phyloP scores from a whole-genome alignment of 352 stramenopile genomes.

The Peronospora farinosa region DNA sequence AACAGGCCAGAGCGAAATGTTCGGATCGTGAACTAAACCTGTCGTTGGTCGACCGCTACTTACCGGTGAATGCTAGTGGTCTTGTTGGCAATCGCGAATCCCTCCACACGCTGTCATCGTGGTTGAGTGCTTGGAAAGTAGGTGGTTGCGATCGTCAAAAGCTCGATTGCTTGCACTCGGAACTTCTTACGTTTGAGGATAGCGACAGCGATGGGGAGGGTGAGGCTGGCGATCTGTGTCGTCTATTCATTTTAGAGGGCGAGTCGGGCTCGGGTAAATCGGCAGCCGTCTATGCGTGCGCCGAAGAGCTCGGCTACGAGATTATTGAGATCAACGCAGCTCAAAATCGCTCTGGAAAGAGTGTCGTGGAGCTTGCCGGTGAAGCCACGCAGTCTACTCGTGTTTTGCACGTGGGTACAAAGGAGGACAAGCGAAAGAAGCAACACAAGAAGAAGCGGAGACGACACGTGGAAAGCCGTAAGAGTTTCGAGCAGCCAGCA shows the following conservation, averaged over 20 bases:
- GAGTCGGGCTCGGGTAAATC: slow-evolving; percentile 72
- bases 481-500: slow-evolving; percentile 31
- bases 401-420: slow-evolving; percentile 48
- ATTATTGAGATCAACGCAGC: slow-evolving; percentile 84
- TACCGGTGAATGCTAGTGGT: slow-evolving; percentile 44
- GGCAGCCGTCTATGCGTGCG: slow-evolving; percentile 70
- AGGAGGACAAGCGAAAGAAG: slow-evolving; percentile 41
- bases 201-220: slow-evolving; percentile 52
- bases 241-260: slow-evolving; percentile 68
- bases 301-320: slow-evolving; percentile 72
- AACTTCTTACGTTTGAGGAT: slow-evolving; percentile 62
- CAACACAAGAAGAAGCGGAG: slow-evolving; percentile 42
- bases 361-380: slow-evolving; percentile 66
- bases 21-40: slow-evolving; percentile 47
- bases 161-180: slow-evolving; percentile 45
- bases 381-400: slow-evolving; percentile 80
- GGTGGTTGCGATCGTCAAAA: slow-evolving; percentile 39
- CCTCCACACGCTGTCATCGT: slow-evolving; percentile 58
- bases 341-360: slow-evolving; percentile 63
- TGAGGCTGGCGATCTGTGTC: slow-evolving; percentile 51
- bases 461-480: slow-evolving; percentile 24
- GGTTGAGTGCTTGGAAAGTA: slow-evolving; percentile 71
- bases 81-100: slow-evolving; percentile 65
- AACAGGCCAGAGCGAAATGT: slow-evolving; percentile 40
- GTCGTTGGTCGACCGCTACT: slow-evolving; percentile 60